Evolutionary conservation across 768 basidiomycete genomes (phyloP), one percentile per base, ranked within the genome.

Genomic region (Suillus subaureus): DNA sequence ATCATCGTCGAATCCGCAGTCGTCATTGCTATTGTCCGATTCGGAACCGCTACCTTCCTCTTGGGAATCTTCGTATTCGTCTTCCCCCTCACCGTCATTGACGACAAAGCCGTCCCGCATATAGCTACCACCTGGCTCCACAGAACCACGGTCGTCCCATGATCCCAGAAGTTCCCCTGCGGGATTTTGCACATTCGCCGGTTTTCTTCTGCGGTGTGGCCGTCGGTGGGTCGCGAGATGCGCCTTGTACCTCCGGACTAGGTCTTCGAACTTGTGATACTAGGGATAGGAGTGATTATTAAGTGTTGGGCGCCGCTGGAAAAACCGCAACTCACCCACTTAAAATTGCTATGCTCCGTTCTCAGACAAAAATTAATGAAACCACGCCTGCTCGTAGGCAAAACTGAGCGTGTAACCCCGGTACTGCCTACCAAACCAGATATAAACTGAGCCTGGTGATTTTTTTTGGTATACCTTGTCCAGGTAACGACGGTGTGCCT

Each of bases 401-500:
- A 4, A 3, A 15, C 23, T 26, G 49, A 51, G 49, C 13, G 49
- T 0, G 49, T 51, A 16, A 15, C 15, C 49, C 23, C 2, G 26
- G 7, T 26, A 51, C 23, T 12, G n/a, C n/a, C n/a, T 2, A 11
- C 49, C 49, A 15, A 51, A 51, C 49, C 23, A 51, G 23, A 51
- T 51, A 3, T 5, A 0, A 28, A 28, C 28, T 28, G 51, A 52
- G 51, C 51, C 51, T 28, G 51, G 26, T 28, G 26, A 52, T 52
- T 31, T 52, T 0, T 31, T 52, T 52, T 18, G 16, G 51, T 28
- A 52, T 28, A 28, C 26, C 26, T 28, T 28, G 28, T 75, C 66
- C n/a, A 73, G 49, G 49, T 69, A 62, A 7, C 64, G 61, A n/a
- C 39, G 43, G 9, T 70, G 74, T 1, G 69, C 65, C 0, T 72